Evolutionary conservation across 129 eudicot species (phyloP).

Genomic region (Rutidosis leptorrhynchoides): DNA sequence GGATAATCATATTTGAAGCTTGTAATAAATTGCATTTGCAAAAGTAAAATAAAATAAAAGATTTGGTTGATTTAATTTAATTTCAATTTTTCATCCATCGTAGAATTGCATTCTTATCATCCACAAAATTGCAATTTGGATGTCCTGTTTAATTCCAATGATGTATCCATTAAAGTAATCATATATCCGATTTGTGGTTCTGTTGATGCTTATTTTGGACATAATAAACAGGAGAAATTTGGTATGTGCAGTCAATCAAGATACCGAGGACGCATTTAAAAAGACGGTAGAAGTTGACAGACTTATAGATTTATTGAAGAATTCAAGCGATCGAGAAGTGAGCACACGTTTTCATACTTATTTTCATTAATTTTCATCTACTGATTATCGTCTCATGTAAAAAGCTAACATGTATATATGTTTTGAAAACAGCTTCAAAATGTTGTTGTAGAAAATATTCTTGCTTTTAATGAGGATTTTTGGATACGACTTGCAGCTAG

Average conservation of each 20-base stretch:
- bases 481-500: constrained; percentile 98
- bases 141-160: neutral
- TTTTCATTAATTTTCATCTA: neutral
- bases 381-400: neutral
- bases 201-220: constrained; percentile 45
- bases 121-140: neutral
- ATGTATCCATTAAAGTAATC: neutral
- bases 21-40: neutral
- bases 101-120: neutral
- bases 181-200: constrained; percentile 31
- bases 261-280: constrained; percentile 76
- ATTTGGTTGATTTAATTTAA: no score
- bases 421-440: constrained; percentile 57
- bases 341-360: constrained; percentile 21
- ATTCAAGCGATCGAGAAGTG: constrained; percentile 76
- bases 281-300: constrained; percentile 83
- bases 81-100: no score
- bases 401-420: neutral
- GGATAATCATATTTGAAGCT: neutral
- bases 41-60: neutral
- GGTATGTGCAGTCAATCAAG: constrained; percentile 76
- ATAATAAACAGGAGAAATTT: constrained; percentile 77
- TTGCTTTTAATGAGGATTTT: constrained; percentile 84
- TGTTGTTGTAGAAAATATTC: constrained; percentile 88
- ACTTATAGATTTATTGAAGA: constrained; percentile 72